These are phyloP conservation scores for Sideroxylon spinosum DNA, from an alignment of 179 eudicot genomes.

Conservation along the genomic window DNA sequence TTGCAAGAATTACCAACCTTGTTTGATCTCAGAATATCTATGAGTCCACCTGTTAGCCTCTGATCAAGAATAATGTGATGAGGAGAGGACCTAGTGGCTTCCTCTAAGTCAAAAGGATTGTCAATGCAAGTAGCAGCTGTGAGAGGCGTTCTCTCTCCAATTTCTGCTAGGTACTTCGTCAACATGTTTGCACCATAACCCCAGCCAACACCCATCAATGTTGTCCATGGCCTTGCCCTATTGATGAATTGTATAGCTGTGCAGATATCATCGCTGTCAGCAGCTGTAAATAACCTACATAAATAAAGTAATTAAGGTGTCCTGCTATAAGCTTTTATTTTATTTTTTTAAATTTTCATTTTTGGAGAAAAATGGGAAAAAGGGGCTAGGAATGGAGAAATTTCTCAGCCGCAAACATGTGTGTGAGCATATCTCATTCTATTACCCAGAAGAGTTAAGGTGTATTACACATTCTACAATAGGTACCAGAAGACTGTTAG, in stretches of 20 bases:
- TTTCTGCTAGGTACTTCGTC: conserved; percentile 89
- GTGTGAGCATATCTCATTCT: neutral
- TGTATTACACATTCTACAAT: neutral
- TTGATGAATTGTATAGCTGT: conserved; percentile 72
- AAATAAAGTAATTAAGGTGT: conserved; percentile 29
- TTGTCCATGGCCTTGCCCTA: conserved; percentile 83
- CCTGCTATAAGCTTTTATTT: conserved; percentile 26
- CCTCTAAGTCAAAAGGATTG: conserved; percentile 94
- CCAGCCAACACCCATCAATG: conserved; percentile 87
- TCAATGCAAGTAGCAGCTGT: conserved; percentile 88
- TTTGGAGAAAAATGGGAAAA: neutral
- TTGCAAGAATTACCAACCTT: conserved; percentile 42
- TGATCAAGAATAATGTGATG: conserved; percentile 35
- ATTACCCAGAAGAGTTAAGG: neutral
- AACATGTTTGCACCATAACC: conserved; percentile 97
- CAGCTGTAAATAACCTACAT: conserved; percentile 96
- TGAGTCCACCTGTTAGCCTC: conserved; percentile 61
- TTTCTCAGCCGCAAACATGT: neutral
- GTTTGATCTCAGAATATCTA: conserved; percentile 64
- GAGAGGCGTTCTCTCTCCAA: conserved; percentile 82
- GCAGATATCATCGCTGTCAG: conserved; percentile 94
- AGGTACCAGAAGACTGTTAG: neutral
- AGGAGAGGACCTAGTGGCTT: conserved; percentile 53
- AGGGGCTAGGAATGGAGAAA: conserved; percentile 10
- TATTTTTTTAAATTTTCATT: neutral